These are phyloP conservation scores for Thalassia testudinum DNA, from an alignment of 116 monocot species.

Conservation along the genomic window DNA sequence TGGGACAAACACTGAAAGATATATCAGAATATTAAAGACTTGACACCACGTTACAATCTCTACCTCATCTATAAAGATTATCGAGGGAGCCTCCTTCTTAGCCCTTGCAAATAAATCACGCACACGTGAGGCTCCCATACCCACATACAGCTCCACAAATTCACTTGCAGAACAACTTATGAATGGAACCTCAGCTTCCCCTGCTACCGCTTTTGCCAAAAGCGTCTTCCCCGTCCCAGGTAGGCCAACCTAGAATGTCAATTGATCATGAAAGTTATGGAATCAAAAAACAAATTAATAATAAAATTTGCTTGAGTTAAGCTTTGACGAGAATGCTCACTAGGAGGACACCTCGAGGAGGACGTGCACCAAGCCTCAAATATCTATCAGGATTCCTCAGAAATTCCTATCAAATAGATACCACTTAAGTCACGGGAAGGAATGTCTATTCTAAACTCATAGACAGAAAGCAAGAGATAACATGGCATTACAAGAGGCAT, in stretches of 20 bases:
- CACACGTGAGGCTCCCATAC: slow-evolving; percentile 97
- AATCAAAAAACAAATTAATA: background rate
- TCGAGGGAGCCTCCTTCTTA: slow-evolving; percentile 95
- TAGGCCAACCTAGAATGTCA: slow-evolving; percentile 66
- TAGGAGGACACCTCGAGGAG: slow-evolving; percentile 92
- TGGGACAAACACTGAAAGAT: background rate
- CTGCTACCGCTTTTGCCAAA: slow-evolving; percentile 97
- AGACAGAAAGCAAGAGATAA: background rate
- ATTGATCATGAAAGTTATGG: too few species aligned
- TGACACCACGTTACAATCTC: background rate
- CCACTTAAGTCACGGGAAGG: background rate
- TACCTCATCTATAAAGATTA: slow-evolving; percentile 99
- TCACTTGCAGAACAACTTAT: slow-evolving; percentile 99
- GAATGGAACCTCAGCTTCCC: slow-evolving; percentile 98
- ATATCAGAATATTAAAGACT: background rate
- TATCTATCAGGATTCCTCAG: slow-evolving; percentile 93
- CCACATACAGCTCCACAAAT: slow-evolving; percentile 97
- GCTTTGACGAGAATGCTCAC: slow-evolving; percentile 24
- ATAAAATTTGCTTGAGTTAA: background rate
- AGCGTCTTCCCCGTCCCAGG: slow-evolving; percentile 99
- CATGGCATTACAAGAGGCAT: background rate
- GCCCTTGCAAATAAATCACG: slow-evolving; percentile 98
- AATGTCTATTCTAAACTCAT: background rate
- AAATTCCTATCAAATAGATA: slow-evolving; percentile 59
- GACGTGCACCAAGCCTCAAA: slow-evolving; percentile 88